phyloP scores from a whole-genome alignment of 805 yeast species.

The Yarrowia keelungensis region DNA sequence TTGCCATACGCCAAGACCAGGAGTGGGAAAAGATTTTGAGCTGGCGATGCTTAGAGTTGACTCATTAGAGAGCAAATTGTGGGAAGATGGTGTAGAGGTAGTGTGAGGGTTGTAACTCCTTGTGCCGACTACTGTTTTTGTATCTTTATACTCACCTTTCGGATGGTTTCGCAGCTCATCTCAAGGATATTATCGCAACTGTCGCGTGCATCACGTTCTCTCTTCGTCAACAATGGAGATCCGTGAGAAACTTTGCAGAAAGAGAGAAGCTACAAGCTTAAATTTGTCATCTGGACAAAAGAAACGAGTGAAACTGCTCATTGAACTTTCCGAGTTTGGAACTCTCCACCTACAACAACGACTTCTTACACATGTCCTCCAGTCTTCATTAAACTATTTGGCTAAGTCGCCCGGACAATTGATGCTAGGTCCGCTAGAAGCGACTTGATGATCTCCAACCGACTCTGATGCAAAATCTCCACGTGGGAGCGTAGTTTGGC shows the following conservation, averaged over 20 bases:
- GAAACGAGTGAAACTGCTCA: background rate
- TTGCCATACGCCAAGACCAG: conserved; percentile 9
- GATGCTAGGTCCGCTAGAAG: conserved; percentile 15
- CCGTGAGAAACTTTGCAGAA: background rate
- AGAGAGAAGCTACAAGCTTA: background rate
- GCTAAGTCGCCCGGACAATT: conserved; percentile 30
- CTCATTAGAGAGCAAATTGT: background rate
- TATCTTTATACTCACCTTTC: too few relatives aligned
- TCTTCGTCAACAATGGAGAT: background rate
- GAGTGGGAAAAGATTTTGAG: too few relatives aligned
- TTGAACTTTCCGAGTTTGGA: background rate
- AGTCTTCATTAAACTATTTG: background rate
- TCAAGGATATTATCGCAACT: too few relatives aligned
- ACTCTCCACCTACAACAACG: too few relatives aligned
- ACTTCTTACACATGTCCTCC: too few relatives aligned
- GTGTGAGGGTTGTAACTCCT: too few relatives aligned
- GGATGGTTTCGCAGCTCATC: too few relatives aligned
- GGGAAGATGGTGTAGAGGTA: background rate
- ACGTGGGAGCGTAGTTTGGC: conserved; percentile 19
- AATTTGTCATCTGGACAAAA: background rate
- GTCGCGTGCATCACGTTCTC: too few relatives aligned
- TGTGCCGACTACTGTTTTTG: too few relatives aligned
- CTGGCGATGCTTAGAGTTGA: background rate
- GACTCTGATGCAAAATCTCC: conserved; percentile 28
- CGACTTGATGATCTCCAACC: conserved; percentile 13